Evolutionary conservation across 257 asterid genomes (phyloP), one percentile per base, ranked within the genome.

Genomic region (Dorcoceras hygrometricum): DNA sequence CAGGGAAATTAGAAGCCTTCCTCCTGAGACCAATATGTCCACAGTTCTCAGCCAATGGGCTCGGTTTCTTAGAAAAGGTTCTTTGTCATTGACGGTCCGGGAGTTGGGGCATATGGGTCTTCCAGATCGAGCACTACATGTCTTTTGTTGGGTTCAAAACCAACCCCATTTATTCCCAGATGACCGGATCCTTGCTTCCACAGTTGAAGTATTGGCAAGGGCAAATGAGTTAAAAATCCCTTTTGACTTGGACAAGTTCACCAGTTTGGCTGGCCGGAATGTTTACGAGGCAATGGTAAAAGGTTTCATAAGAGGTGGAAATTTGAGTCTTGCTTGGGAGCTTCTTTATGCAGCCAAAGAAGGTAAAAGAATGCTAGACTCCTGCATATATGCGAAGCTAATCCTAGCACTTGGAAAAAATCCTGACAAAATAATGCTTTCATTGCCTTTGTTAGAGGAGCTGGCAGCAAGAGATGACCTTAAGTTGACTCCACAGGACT

Each of bases 31-130:
- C 28, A 36, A 78, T 72, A 95, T 88, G 60, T 84, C 95, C 26
- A 23, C 27, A 55, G 83, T 89, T 67, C 89, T 89, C 62, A 61
- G 75, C 67, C 78, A 73, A 59, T 83, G 93, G 91, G 72, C 82
- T 58, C 85, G 72, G 14, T 88, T 86, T 84, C 87, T 91, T 0
- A 81, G 89, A 9, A 91, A 88, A 73, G 97, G 97, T 43, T 86
- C 96, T 0, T 68, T 91, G 61, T 91, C 96, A 0, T 60, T 91
- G 56, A 88, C 93, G 7, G 59, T 90, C 73, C 75, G 95, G 5
- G 97, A 90, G 71, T 66, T 90, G 75, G 95, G 97, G 19, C 90
- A 88, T 55, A 83, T 90, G 95, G 89, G 83, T 0, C 87, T 77
- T 29, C 88, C 97, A 9, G 80, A 69, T 28, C 81, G 86, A 43